These are phyloP conservation scores for Aspergillus unguis DNA, from an alignment of 2,329 filamentous ascomycete species.

Conservation along the genomic window DNA sequence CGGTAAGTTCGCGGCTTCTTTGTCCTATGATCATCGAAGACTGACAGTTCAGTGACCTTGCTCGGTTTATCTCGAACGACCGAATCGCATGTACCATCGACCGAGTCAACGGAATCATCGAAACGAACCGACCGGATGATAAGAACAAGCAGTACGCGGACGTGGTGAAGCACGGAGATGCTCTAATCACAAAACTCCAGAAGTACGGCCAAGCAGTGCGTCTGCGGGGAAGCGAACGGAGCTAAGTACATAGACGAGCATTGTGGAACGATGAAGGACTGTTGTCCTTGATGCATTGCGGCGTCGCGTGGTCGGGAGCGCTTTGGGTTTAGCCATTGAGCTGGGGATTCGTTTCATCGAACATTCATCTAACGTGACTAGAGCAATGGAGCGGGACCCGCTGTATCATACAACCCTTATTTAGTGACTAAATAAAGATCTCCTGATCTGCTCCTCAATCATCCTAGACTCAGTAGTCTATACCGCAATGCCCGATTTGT, in stretches of 20 bases:
- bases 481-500: too few species aligned
- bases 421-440: slow-evolving; percentile 11
- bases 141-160: slow-evolving; percentile 99
- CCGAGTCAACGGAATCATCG: slow-evolving; percentile 92
- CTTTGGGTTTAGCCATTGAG: slow-evolving; percentile 5
- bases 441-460: background rate
- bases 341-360: slow-evolving; percentile 10
- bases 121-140: slow-evolving; percentile 95
- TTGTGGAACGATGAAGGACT: slow-evolving; percentile 2
- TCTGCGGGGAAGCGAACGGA: slow-evolving; percentile 89
- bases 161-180: slow-evolving; percentile 94
- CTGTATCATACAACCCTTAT: slow-evolving; percentile 23
- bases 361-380: slow-evolving; percentile 15
- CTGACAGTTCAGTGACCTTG: slow-evolving; percentile 67
- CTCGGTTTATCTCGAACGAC: slow-evolving; percentile 93
- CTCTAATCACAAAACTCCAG: slow-evolving; percentile 97
- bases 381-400: slow-evolving; percentile 22
- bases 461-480: too few species aligned
- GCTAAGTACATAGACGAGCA: slow-evolving; percentile 44
- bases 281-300: slow-evolving; percentile 3
- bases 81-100: slow-evolving; percentile 97
- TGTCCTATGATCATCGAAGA: background rate
- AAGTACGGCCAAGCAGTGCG: slow-evolving; percentile 98
- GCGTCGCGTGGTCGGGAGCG: slow-evolving; percentile 5
- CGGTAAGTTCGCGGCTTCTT: slow-evolving; percentile 56